A percentile compares a stretch with the other conserved stretches of the same genome.
phyloP scores from a whole-genome alignment of 768 basidiomycete species.

The Macrolepiota fuliginosa region DNA sequence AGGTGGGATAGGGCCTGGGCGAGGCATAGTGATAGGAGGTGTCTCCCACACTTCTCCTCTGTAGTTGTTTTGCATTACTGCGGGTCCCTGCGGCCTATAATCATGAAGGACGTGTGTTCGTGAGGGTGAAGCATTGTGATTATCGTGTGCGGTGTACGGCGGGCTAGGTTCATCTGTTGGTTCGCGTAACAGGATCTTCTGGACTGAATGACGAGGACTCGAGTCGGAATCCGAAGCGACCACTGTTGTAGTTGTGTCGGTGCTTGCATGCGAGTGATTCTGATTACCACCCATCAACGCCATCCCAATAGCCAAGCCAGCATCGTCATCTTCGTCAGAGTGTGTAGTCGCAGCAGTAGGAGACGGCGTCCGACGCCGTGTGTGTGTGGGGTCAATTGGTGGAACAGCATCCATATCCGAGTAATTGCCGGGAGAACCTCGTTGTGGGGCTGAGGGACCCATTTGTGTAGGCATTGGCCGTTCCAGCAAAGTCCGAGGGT shows the following conservation, averaged over 20 bases:
- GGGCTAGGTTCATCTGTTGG: slow-evolving; percentile 2
- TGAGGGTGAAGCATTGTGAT: not conserved
- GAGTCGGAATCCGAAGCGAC: not conserved
- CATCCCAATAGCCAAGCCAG: slow-evolving; percentile 26
- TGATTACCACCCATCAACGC: slow-evolving; percentile 21
- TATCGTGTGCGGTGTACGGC: not conserved
- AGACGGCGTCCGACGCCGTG: slow-evolving; percentile 8
- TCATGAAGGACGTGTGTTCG: not conserved
- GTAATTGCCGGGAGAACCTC: not conserved
- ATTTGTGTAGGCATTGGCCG: not conserved
- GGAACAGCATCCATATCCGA: not conserved
- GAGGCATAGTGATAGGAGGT: not conserved
- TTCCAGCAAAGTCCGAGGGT: slow-evolving; percentile 2
- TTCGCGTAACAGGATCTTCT: not conserved
- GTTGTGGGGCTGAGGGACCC: not conserved
- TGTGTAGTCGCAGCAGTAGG: slow-evolving; percentile 7
- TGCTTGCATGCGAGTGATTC: slow-evolving; percentile 13
- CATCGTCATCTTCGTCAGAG: slow-evolving; percentile 14
- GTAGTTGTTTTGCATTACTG: not conserved
- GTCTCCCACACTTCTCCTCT: not conserved
- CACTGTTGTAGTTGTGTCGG: not conserved
- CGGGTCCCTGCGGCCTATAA: not conserved
- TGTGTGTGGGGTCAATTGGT: not conserved
- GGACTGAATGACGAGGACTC: not conserved
- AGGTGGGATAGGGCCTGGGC: not conserved